Base-by-base conservation (phyloP, 2,329 filamentous ascomycete species). In the Xylariomycetidae sp. region DNA sequence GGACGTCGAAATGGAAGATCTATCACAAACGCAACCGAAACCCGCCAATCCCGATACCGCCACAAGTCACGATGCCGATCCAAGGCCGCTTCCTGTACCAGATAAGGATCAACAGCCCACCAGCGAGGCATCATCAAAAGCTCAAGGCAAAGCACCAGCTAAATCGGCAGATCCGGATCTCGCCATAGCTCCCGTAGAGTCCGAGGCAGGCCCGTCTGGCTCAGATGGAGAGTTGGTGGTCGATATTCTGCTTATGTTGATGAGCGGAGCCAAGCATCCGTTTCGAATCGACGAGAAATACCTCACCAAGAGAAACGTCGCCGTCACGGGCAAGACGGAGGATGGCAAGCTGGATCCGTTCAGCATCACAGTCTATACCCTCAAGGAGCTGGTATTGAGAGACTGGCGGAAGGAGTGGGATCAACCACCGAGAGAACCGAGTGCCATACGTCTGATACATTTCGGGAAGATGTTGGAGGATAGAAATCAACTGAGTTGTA, bases 351-450 rank as follows among this genome's bases (percentile, higher is more conserved):
- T 76, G 44, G 88, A 96, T 54, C 88, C 88, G 1, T 89, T 88
- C 56, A 85, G 82, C 55, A 88, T 97, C 63, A 94, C 86, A 47
- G 83, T 95, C 31, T 95, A 96, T 58, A 94, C 87, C 3, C 67
- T 97, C 45, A 96, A 96, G 63, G 88, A 96, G 64, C 67, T 96
- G 54, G 95, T 97, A 56, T 76, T 92, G 67, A 75, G 87, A 50
- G 89, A 96, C 59, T 97, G 90, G 90, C 74, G 88, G 48, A 82
- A 81, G 50, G 87, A 96, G 56, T 96, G 90, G 90, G 89, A 95
- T 52, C 67, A 80, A 12, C 82, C 85, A 53, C 90, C 90, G 2
- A 79, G 84, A 16, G 92, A 86, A 54, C 89, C 90, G 9, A 90
- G 82, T 53, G 86, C 83, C 41, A 97, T 97, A 66, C 74, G 90